Base-by-base conservation (phyloP, 306 rosid genomes). In the Hippophae rhamnoides region DNA sequence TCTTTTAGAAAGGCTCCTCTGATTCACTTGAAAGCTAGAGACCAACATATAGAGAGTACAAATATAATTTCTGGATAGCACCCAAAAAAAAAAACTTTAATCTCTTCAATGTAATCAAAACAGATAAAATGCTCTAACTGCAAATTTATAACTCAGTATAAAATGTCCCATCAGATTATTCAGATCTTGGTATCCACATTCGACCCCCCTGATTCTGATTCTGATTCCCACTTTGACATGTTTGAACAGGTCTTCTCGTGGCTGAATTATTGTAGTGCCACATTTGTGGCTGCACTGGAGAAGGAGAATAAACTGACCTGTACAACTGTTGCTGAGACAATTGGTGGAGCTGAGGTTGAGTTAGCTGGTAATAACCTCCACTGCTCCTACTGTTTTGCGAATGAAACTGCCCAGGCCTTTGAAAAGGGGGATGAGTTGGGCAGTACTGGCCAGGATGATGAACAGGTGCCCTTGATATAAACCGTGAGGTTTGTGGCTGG, bases 171-270 rank as follows among this genome's bases (percentile, higher is more conserved):
- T 31, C 38, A 31, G 38, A 31, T 31, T 31, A 31, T 31, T 53
- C 58, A 13, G 75, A 61, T 79, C 64, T 74, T 38, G 64, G 84
- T 62, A 78, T 86, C 95, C 95, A 78, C 5, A 43, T 38, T 54
- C 8, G 11, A 3, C 95, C 76, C 5, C 48, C 25, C 52, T n/a
- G 50, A 3, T 74, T 81, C 69, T n/a, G 50, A 3, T 74, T 81
- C 69, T 64, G 89, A 41, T 61, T 56, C 70, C 72, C 81, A 54
- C 42, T 49, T 12, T 23, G 44, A 54, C 23, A 45, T n/a, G 47
- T 56, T 77, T 25, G 78, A 18, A 9, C 48, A 27, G 25, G 27
- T 47, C 68, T 72, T 52, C 53, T 57, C 18, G 51, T 71, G 25
- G 70, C 26, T 10, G 66, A 47, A 48, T 67, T 54, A 66, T 9